Base-by-base conservation (phyloP, 2,329 filamentous ascomycete genomes). In the Calonectria leucothoes region DNA sequence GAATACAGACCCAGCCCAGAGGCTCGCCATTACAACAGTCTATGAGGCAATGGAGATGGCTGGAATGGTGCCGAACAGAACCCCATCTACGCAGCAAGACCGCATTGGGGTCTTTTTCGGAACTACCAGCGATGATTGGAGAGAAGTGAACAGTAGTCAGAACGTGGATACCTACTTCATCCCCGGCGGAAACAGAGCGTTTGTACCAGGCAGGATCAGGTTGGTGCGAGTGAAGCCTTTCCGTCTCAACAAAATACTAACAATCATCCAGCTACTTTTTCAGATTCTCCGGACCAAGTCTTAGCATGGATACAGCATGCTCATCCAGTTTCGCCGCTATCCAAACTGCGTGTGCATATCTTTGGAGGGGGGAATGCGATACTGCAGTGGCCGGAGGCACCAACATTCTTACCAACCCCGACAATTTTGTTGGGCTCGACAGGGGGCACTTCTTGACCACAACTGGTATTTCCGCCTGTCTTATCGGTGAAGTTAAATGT, bases 1-100 rank as follows among this genome's bases (percentile, higher is more conserved):
- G 59, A 92, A 94, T 77, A 93, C 91, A 0, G 94, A 96, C 82
- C 94, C 94, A 0, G 93, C 93, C 84, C 94, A 95, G 80, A 89
- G 94, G 73, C 86, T 96, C 25, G 92, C 93, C 2, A 86, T 97
- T 0, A 89, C 93, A 12, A 95, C 94, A 0, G 92, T 94, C 0
- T 96, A 96, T 77, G 94, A 96, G 79, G 94, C 94, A 0, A 87
- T 97, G 48, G 94, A 97, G 81, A 93, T 93, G 89, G 91, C 91
- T 37, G 94, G 94, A 0, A 91, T 93, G 76, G 91, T 94, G 0
- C 90, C 91, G 0, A 91, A 93, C 80, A 86, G 91, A 66, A 94
- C 93, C 0, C 89, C 93, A 0, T 93, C 93, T 0, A 94, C 92
- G 0, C 90, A 91, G 25, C 72, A 81, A 8, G 78, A 89, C 70